Conservation (phyloP, 2,329 filamentous ascomycete species). For the Trichoderma sp. region DNA sequence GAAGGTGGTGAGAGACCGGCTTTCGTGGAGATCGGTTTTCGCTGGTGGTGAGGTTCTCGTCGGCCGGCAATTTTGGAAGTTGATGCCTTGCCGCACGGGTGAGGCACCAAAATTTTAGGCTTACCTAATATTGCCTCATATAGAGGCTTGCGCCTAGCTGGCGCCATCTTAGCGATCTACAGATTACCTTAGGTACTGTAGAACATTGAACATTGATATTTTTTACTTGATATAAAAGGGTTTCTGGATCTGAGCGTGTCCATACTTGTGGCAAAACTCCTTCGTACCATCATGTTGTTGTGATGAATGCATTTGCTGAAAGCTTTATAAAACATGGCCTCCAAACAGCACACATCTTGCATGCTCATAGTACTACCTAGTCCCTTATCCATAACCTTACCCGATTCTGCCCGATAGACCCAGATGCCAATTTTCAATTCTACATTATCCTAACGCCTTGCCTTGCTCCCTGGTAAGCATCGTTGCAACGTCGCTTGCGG, state of each 20-base stretch:
- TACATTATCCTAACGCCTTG: conserved; percentile 31
- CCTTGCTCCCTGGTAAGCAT: conserved; percentile 24
- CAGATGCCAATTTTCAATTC: conserved; percentile 3
- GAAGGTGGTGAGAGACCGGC: conserved; percentile 33
- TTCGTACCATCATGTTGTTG: conserved; percentile 14
- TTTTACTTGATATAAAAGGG: not conserved
- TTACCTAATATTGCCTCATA: conserved; percentile 35
- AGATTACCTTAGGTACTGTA: too few species aligned
- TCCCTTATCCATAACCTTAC: conserved; percentile 1
- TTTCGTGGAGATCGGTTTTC: conserved; percentile 38
- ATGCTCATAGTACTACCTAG: not conserved
- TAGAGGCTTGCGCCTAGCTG: not conserved
- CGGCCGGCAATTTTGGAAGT: conserved; percentile 48
- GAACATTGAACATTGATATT: not conserved
- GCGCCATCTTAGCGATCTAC: not conserved
- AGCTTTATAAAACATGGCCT: conserved; percentile 13
- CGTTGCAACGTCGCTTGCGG: conserved; percentile 10
- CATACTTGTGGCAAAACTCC: not conserved
- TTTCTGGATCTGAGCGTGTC: not conserved
- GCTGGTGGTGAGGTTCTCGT: conserved; percentile 36
- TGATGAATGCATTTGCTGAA: conserved; percentile 12
- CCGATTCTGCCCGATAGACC: conserved; percentile 21
- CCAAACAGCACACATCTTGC: not conserved
- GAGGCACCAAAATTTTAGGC: conserved; percentile 41
- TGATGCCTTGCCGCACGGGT: conserved; percentile 41